These are phyloP conservation scores for Blastocystis hominis DNA, from an alignment of 352 stramenopile species.

Conservation along the genomic window DNA sequence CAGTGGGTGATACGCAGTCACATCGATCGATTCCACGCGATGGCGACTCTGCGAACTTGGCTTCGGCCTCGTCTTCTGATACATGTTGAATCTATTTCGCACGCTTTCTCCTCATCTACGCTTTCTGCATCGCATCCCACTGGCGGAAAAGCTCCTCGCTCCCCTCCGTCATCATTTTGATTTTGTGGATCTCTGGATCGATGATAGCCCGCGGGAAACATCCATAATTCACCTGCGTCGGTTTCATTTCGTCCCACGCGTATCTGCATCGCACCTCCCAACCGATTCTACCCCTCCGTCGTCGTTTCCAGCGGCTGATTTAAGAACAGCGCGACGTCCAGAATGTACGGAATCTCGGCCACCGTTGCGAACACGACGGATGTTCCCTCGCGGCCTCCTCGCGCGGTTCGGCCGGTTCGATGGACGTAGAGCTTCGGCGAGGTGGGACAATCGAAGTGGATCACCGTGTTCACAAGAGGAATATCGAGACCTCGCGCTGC, in stretches of 20 bases:
- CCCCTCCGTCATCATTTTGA: conserved; percentile 76
- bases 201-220: conserved; percentile 84
- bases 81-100: conserved; percentile 81
- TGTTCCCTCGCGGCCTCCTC: conserved; percentile 41
- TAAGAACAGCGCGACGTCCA: conserved; percentile 91
- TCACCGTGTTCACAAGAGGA: conserved; percentile 85
- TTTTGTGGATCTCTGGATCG: conserved; percentile 86
- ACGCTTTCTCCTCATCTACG: conserved; percentile 51
- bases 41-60: conserved; percentile 85
- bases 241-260: conserved; percentile 80
- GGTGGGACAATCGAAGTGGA: conserved; percentile 86
- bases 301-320: conserved; percentile 69
- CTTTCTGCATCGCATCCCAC: conserved; percentile 82
- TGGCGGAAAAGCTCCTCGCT: conserved; percentile 70
- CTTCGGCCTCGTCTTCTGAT: conserved; percentile 83
- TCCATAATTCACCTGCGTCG: conserved; percentile 91
- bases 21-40: conserved; percentile 79
- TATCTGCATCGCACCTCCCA: conserved; percentile 67
- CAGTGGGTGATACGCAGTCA: conserved; percentile 82
- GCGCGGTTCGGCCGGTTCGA: conserved; percentile 20
- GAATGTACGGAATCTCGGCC: conserved; percentile 94
- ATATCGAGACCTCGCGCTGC: conserved; percentile 86
- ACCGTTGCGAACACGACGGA: conserved; percentile 69
- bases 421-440: conserved; percentile 79
- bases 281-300: conserved; percentile 59